These are phyloP conservation scores for Xylaria sp. DNA, from an alignment of 2,329 filamentous ascomycete genomes.

Conservation along the genomic window DNA sequence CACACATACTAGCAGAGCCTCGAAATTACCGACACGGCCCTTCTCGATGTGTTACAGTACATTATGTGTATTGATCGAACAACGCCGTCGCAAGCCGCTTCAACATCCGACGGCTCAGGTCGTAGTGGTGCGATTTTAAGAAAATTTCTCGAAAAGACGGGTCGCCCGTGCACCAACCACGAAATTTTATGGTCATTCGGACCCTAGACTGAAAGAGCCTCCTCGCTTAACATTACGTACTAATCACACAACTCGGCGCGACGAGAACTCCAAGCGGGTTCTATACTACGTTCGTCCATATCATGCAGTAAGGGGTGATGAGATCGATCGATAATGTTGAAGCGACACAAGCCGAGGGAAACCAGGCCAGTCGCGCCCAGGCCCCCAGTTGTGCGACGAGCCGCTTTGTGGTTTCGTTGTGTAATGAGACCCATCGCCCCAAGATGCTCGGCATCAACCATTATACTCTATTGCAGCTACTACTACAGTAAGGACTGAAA, in stretches of 20 bases:
- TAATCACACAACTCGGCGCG: constrained; percentile 4
- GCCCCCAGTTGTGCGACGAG: constrained; percentile 1
- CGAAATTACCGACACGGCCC: constrained; percentile 3
- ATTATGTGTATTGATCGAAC: neutral
- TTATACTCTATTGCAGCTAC: neutral
- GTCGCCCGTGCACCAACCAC: constrained; percentile 8
- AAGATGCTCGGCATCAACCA: neutral
- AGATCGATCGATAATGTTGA: constrained; percentile 4
- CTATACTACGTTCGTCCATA: too few species aligned
- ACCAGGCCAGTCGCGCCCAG: constrained; percentile 6
- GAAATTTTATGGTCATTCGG: constrained; percentile 13
- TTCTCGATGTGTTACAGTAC: constrained; percentile 13
- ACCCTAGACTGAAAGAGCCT: constrained; percentile 13
- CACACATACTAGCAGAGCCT: too few species aligned
- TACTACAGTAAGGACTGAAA: neutral
- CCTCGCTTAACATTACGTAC: constrained; percentile 24
- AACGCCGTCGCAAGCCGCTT: constrained; percentile 18
- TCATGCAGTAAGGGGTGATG: too few species aligned
- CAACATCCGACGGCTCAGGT: constrained; percentile 15
- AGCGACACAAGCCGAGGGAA: constrained; percentile 24
- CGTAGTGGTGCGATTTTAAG: constrained; percentile 10
- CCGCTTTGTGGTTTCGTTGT: constrained; percentile 2
- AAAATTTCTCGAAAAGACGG: constrained; percentile 19
- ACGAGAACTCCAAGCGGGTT: neutral
- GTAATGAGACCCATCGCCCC: neutral